Base-by-base conservation (phyloP, 2,329 filamentous ascomycete genomes). In the Fusarium torulosum region DNA sequence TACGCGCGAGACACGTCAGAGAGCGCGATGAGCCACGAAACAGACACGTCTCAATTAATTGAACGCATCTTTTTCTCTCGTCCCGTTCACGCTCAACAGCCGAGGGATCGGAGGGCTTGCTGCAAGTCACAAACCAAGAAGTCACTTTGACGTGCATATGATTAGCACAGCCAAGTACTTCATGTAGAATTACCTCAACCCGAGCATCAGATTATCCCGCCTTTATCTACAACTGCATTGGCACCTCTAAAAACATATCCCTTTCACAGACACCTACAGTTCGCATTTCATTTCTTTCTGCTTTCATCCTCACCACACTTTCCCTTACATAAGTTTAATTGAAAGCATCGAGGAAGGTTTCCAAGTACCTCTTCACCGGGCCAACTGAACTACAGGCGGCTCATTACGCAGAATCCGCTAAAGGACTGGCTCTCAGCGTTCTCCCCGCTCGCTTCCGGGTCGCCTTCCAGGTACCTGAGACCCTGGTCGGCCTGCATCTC, bases 11-110 rank as follows among this genome's bases (percentile, higher is more conserved):
- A 75, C 76, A 76, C 76, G 76, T 66, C 33, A 13, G 25, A 7
- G 50, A 60, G 75, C 78, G 77, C 78, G 79, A 77, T 37, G 19
- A 72, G 73, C 74, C 80, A 78, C 80, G 80, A 82, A 82, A 81
- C 74, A 52, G 78, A 82, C 80, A 82, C 80, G 80, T 78, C 79
- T 62, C 21, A 55, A 58, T 77, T 77, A 76, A 78, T 77, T 75
- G 71, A 76, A 59, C 71, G 68, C 72, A 74, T 72, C 53, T 53
- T 67, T 59, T 59, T 60, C 53, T 51, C 33, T 46, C 29, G 25
- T 50, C 17, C 41, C 42, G 41, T 64, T 53, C 60, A 64, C 53
- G 53, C n/a, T 59, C 56, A 20, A 38, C 49, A 56, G 31, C 63
- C 58, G 57, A 62, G 50, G 51, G 41, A 61, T 55, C 56, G 51